These are phyloP conservation scores for Mitragyna speciosa DNA, from an alignment of 257 asterid genomes.

Conservation along the genomic window DNA sequence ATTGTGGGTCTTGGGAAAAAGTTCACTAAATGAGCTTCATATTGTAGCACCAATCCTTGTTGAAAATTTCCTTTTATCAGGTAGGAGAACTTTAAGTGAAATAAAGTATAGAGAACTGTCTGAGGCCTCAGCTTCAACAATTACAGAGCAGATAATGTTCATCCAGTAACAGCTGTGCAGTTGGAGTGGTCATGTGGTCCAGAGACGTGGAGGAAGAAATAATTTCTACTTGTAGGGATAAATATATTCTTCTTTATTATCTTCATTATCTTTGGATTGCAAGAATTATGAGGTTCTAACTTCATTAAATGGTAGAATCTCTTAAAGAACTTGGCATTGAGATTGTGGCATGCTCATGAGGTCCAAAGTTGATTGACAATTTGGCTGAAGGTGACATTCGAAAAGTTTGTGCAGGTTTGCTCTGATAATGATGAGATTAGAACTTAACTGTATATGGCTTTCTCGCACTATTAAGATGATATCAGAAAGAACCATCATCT, in stretches of 20 bases:
- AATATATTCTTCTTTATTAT: not conserved
- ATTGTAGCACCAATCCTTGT: not conserved
- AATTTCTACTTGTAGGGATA: conserved; percentile 62
- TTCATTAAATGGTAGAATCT: not conserved
- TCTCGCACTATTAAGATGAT: not conserved
- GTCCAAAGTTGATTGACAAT: conserved; percentile 37
- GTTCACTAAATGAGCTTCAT: not conserved
- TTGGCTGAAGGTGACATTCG: conserved; percentile 36
- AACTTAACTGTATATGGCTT: too few relatives aligned
- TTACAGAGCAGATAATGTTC: conserved; percentile 68
- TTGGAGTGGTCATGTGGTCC: conserved; percentile 76
- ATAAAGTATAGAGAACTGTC: conserved; percentile 68
- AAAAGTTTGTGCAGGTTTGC: conserved; percentile 26
- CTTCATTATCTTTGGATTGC: not conserved
- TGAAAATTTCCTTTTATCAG: conserved; percentile 22
- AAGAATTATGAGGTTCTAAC: not conserved
- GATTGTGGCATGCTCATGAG: conserved; percentile 41
- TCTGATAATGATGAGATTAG: not conserved
- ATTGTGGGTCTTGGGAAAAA: not conserved
- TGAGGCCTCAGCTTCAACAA: conserved; percentile 72
- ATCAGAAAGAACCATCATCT: too few relatives aligned
- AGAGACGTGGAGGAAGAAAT: conserved; percentile 65
- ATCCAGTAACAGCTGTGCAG: conserved; percentile 69
- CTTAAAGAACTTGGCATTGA: conserved; percentile 57
- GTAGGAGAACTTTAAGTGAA: conserved; percentile 78